Evolutionary conservation across 192 early-diverging fungal species (phyloP).

Genomic region (Piromyces sp.): DNA sequence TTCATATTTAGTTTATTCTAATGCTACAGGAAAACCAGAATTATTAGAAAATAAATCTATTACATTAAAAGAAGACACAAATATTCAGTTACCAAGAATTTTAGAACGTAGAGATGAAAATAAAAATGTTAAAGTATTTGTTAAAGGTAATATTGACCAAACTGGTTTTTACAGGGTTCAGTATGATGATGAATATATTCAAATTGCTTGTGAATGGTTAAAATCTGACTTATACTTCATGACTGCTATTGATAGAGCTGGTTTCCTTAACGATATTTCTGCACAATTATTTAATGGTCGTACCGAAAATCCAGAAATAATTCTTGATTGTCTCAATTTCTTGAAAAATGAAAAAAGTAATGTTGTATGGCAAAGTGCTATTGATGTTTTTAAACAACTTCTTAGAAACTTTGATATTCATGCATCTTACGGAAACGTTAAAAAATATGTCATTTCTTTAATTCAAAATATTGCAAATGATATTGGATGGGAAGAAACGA

Average conservation of each 20-base stretch:
- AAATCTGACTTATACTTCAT: neutral
- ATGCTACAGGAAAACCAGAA: neutral
- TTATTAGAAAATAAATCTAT: neutral
- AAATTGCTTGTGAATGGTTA: neutral
- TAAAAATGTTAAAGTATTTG: neutral
- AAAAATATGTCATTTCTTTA: neutral
- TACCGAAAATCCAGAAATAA: neutral
- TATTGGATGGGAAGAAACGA: neutral
- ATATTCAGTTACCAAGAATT: neutral
- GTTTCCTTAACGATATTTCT: neutral
- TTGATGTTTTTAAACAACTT: neutral
- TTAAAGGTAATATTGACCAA: neutral
- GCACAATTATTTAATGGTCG: neutral
- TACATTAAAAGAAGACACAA: neutral
- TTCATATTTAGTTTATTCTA: neutral
- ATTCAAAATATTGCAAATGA: neutral
- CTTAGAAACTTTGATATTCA: neutral
- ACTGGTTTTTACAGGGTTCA: neutral
- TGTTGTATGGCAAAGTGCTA: neutral
- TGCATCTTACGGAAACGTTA: neutral
- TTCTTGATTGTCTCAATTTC: neutral
- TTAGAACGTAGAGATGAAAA: neutral
- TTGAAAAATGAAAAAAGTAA: neutral
- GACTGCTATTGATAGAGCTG: neutral
- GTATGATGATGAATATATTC: neutral